A percentile compares a stretch with the other conserved stretches of the same genome.
Conservation (phyloP, 2,329 filamentous ascomycete species). For the Ascochyta pisi region DNA sequence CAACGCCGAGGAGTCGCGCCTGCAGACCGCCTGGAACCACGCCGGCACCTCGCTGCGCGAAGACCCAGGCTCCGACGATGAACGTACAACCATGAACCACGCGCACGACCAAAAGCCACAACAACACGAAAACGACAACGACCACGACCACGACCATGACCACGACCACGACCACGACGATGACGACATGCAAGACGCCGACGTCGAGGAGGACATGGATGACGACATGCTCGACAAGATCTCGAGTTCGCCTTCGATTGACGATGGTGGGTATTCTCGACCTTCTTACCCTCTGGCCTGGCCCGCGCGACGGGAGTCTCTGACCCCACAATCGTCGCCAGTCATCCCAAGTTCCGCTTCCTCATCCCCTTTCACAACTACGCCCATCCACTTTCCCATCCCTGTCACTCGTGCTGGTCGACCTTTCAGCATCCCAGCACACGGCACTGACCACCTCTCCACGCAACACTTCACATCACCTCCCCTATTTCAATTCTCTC, state of each 20-base stretch:
- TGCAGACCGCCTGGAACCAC: conserved; percentile 62
- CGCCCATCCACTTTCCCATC: conserved; percentile 54
- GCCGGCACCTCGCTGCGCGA: conserved; percentile 49
- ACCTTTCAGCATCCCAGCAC: conserved; percentile 37
- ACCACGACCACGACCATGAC: conserved; percentile 50
- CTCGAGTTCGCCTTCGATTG: conserved; percentile 97
- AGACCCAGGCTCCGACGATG: conserved; percentile 67
- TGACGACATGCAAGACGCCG: conserved; percentile 66
- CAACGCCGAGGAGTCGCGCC: conserved; percentile 72
- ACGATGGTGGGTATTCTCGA: conserved; percentile 86
- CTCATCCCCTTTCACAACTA: conserved; percentile 54
- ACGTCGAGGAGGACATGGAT: conserved; percentile 74
- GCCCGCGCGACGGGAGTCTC: conserved; percentile 53
- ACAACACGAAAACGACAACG: conserved; percentile 37
- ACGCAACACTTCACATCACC: conserved; percentile 43
- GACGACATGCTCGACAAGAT: conserved; percentile 99
- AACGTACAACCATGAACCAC: conserved; percentile 42
- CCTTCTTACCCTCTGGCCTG: conserved; percentile 45
- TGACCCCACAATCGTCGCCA: conserved; percentile 48
- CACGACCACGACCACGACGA: conserved; percentile 49
- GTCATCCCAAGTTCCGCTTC: conserved; percentile 35
- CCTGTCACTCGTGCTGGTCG: conserved; percentile 30
- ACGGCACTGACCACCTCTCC: conserved; percentile 38
- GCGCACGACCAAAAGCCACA: conserved; percentile 36
- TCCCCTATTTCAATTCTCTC: conserved; percentile 40